Conservation (phyloP, 176 grass and related monocot genomes). For the Phragmites australis region DNA sequence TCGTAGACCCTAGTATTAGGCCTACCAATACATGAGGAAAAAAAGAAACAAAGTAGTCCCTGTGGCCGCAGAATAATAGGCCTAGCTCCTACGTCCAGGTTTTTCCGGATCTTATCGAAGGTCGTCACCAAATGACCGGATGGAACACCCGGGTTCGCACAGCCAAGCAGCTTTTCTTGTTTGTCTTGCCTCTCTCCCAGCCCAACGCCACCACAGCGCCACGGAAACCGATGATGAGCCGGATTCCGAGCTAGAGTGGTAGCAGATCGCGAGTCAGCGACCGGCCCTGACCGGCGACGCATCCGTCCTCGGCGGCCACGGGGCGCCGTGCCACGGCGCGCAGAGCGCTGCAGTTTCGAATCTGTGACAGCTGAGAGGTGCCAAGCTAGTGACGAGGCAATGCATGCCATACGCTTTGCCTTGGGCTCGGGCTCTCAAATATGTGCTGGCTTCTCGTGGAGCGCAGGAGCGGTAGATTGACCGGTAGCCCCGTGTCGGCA, state of each 20-base stretch:
- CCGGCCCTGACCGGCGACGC: constrained; percentile 6
- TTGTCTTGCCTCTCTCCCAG: no score
- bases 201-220: no score
- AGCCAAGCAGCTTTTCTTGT: neutral
- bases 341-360: neutral
- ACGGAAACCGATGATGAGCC: neutral
- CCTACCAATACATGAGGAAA: no score
- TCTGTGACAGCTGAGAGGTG: neutral
- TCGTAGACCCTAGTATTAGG: constrained; percentile 11
- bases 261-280: neutral
- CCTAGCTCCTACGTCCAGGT: no score
- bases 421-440: constrained; percentile 23
- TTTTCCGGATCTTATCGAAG: no score
- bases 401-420: neutral
- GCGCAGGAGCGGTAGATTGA: neutral
- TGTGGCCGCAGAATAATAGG: no score
- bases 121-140: neutral
- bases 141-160: no score
- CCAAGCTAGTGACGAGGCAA: neutral
- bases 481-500: neutral
- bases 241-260: neutral
- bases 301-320: neutral
- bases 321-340: neutral
- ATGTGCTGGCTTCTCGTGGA: neutral
- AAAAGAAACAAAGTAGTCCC: no score